Conservation (phyloP, 139 green algal species). For the Ettlia oleoabundans region DNA sequence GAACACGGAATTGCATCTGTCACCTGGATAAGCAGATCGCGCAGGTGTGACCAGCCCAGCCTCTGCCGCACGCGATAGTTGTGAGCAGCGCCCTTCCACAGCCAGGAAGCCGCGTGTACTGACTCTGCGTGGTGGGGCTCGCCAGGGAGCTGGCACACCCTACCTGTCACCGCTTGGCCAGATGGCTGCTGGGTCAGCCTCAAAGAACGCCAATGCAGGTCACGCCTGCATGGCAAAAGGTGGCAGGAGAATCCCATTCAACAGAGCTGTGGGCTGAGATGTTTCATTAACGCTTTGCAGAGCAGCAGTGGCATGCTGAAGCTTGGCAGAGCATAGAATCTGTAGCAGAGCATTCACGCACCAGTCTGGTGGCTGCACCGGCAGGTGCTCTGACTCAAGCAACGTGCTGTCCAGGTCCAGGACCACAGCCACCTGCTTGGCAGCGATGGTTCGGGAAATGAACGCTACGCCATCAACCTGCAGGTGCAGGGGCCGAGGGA, state of each 20-base stretch:
- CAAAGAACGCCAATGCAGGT: background rate
- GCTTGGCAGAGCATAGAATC: too few relatives aligned
- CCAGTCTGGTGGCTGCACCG: conserved; percentile 1
- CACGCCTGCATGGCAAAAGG: background rate
- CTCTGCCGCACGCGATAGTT: conserved; percentile 31
- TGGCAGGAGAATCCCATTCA: too few relatives aligned
- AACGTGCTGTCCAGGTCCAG: conserved; percentile 28
- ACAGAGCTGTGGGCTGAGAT: too few relatives aligned
- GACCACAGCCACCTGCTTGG: conserved; percentile 10
- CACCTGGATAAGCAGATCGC: background rate
- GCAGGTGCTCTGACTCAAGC: conserved; percentile 32
- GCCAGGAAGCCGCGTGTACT: conserved; percentile 10
- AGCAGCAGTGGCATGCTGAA: too few relatives aligned
- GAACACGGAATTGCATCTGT: background rate
- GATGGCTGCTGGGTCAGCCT: conserved; percentile 3
- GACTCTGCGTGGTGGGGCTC: conserved; percentile 24
- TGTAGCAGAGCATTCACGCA: too few relatives aligned
- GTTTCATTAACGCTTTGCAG: too few relatives aligned
- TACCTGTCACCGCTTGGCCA: background rate
- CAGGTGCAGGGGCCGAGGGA: too few relatives aligned
- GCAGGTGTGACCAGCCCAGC: conserved; percentile 29
- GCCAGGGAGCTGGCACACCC: background rate
- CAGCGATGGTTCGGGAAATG: background rate
- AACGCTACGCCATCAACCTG: conserved; percentile 12
- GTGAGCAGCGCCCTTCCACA: background rate